phyloP scores from a whole-genome alignment of 1,284 basidiomycete genomes.

The Tranzscheliella williamsii region DNA sequence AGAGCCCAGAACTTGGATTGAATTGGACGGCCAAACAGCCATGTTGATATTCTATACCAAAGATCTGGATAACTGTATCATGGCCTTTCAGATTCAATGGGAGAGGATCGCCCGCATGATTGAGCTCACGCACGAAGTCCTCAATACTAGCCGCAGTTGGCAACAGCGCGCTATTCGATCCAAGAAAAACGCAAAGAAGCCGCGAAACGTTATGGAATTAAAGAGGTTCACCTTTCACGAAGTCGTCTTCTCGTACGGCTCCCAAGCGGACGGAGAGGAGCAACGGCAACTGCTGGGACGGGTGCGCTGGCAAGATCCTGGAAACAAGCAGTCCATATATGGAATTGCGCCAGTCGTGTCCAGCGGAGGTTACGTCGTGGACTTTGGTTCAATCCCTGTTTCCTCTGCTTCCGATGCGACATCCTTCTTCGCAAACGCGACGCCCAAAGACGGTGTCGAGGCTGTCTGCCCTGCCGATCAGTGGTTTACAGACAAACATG shows the following conservation, averaged over 20 bases:
- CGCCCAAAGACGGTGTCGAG: conserved; percentile 62
- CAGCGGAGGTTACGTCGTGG: conserved; percentile 29
- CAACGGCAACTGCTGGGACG: conserved; percentile 7
- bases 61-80: conserved; percentile 81
- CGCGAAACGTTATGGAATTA: conserved; percentile 14
- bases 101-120: conserved; percentile 86
- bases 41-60: conserved; percentile 83
- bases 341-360: conserved; percentile 8
- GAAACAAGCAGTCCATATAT: conserved; percentile 15
- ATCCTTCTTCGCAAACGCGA: conserved; percentile 4
- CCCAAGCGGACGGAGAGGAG: background rate
- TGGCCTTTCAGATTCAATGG: conserved; percentile 87
- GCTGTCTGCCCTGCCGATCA: conserved; percentile 73
- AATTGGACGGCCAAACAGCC: conserved; percentile 78
- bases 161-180: conserved; percentile 23
- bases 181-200: conserved; percentile 25
- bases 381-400: conserved; percentile 25
- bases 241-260: conserved; percentile 66
- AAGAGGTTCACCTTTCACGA: conserved; percentile 3
- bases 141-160: conserved; percentile 31
- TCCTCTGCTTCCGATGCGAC: conserved; percentile 1
- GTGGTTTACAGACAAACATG: conserved; percentile 69
- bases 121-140: conserved; percentile 79
- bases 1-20: conserved; percentile 73
- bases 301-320: conserved; percentile 39